Evolutionary conservation across 768 basidiomycete species (phyloP).

Genomic region (Tulasnella sp.): DNA sequence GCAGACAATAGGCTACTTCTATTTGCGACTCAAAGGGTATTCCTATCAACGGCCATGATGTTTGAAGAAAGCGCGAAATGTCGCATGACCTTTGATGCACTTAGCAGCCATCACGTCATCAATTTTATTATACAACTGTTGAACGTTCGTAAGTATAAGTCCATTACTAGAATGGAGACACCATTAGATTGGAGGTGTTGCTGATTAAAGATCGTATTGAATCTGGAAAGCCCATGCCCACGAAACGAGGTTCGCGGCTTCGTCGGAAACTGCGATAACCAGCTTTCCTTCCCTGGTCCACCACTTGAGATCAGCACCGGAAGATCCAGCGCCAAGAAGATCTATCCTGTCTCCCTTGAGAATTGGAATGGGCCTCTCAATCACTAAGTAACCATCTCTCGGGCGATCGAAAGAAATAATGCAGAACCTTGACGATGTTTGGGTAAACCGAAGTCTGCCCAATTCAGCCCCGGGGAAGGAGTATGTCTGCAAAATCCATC

Average conservation of each 20-base stretch:
- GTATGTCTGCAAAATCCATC: conserved; percentile 28
- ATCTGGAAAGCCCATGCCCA: conserved; percentile 35
- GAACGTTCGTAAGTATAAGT: too few relatives aligned
- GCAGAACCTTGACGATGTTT: conserved; percentile 40
- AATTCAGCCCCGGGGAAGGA: conserved; percentile 36
- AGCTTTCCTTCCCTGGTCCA: neutral
- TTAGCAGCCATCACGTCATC: too few relatives aligned
- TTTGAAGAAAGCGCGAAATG: too few relatives aligned
- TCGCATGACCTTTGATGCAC: too few relatives aligned
- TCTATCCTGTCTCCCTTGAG: conserved; percentile 32
- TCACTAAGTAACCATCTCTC: conserved; percentile 24
- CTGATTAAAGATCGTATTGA: too few relatives aligned
- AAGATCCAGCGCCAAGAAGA: conserved; percentile 30
- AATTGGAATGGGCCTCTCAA: conserved; percentile 34
- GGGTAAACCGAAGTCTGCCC: conserved; percentile 34
- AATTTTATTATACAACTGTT: too few relatives aligned
- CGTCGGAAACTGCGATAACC: conserved; percentile 24
- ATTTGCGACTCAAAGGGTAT: too few relatives aligned
- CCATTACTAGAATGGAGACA: too few relatives aligned
- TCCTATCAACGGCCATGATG: too few relatives aligned
- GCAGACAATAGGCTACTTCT: too few relatives aligned
- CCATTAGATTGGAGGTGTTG: too few relatives aligned
- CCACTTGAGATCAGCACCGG: conserved; percentile 16
- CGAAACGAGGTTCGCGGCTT: conserved; percentile 22
- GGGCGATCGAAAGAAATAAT: conserved; percentile 35